A percentile compares a stretch with the other conserved stretches of the same genome.
Evolutionary conservation across 2,329 filamentous ascomycete genomes (phyloP).

Genomic region (Amauroascus niger): DNA sequence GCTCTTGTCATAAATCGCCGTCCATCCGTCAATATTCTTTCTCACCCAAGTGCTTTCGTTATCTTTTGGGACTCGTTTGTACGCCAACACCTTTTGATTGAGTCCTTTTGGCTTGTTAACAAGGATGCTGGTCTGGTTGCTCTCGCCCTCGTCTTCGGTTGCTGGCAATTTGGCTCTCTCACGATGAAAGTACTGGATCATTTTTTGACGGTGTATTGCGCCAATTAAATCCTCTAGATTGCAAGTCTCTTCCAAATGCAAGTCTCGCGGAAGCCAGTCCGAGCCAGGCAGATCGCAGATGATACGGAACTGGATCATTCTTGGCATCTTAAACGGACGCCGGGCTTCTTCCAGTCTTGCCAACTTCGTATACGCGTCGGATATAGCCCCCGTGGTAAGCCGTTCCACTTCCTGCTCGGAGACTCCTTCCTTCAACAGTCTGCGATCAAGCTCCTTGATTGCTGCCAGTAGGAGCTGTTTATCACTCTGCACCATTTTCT

Average conservation of each 20-base stretch:
- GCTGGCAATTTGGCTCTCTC: not conserved
- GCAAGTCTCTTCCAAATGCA: constrained; percentile 9
- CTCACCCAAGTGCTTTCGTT: not conserved
- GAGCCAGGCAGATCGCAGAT: constrained; percentile 7
- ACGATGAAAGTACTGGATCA: not conserved
- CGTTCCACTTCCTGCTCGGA: constrained; percentile 10
- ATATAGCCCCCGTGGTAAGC: constrained; percentile 10
- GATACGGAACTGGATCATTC: constrained; percentile 12
- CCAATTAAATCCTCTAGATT: constrained; percentile 9
- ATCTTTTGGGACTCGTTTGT: constrained; percentile 8
- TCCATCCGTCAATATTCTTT: constrained; percentile 5
- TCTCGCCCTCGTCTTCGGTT: not conserved
- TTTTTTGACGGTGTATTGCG: not conserved
- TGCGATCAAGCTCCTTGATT: constrained; percentile 12
- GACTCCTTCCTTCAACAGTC: constrained; percentile 10
- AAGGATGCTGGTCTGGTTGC: not conserved
- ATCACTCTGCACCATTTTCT: constrained; percentile 12
- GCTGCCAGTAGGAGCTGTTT: constrained; percentile 11
- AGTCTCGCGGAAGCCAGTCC: constrained; percentile 6
- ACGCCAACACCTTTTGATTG: constrained; percentile 9
- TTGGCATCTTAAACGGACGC: not conserved
- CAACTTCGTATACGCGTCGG: constrained; percentile 14
- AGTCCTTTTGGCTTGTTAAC: not conserved
- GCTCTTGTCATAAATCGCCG: constrained; percentile 7
- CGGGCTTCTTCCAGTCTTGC: constrained; percentile 7